These are phyloP conservation scores for Lentinula boryana DNA, from an alignment of 768 basidiomycete genomes.

Conservation along the genomic window DNA sequence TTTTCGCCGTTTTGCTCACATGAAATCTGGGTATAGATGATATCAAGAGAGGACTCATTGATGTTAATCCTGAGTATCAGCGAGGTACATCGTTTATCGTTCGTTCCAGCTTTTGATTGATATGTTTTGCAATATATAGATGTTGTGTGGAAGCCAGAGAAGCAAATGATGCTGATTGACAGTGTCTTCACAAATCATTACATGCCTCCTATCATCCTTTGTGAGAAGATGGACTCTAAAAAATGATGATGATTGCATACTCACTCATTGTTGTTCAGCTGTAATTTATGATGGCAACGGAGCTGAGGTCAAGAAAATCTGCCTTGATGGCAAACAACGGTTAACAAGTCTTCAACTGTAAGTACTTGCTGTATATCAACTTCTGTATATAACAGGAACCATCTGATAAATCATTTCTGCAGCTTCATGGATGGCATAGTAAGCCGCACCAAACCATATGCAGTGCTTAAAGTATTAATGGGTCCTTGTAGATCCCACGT, in stretches of 20 bases:
- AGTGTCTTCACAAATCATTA: conserved; percentile 53
- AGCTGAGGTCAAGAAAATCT: conserved; percentile 33
- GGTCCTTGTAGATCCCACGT: neutral
- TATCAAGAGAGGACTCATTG: neutral
- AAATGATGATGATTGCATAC: neutral
- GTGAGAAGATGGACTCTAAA: neutral
- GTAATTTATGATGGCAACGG: conserved; percentile 33
- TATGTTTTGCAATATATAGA: neutral
- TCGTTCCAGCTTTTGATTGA: neutral
- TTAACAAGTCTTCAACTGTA: conserved; percentile 48
- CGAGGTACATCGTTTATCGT: neutral
- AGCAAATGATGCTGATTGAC: conserved; percentile 48
- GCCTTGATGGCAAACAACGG: conserved; percentile 52
- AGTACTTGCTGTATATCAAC: neutral
- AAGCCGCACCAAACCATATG: neutral
- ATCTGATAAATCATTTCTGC: neutral
- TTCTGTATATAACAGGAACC: neutral
- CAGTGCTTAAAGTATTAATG: neutral
- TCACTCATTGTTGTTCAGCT: conserved; percentile 18
- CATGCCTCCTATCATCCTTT: conserved; percentile 51
- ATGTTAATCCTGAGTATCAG: conserved; percentile 4
- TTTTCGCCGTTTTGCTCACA: no score
- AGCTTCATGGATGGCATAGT: conserved; percentile 7
- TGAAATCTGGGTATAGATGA: neutral
- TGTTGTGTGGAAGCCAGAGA: conserved; percentile 46